Conservation (phyloP, 2,329 filamentous ascomycete genomes). For the Cladosporium cucumerinum region DNA sequence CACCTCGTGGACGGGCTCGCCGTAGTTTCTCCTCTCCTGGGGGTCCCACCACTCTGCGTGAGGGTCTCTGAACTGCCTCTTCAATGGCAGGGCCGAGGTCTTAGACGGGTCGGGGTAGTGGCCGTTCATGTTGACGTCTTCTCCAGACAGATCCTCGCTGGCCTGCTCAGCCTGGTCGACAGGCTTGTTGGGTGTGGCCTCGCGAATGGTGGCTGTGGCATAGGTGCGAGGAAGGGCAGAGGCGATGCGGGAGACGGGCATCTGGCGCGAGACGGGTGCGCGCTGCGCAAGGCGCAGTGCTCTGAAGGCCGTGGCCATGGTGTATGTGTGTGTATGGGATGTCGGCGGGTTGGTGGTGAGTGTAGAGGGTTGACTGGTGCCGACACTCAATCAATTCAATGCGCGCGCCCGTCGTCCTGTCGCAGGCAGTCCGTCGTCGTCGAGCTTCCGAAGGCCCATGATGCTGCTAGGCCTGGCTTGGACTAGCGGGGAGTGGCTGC, state of each 20-base stretch:
- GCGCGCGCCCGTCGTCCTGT: slow-evolving; percentile 11
- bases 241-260: slow-evolving; percentile 23
- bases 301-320: slow-evolving; percentile 29
- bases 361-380: neutral
- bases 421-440: slow-evolving; percentile 7
- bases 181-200: slow-evolving; percentile 27
- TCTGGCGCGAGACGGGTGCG: slow-evolving; percentile 28
- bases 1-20: slow-evolving; percentile 84
- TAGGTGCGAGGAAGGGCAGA: slow-evolving; percentile 26
- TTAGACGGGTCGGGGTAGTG: slow-evolving; percentile 73
- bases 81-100: slow-evolving; percentile 54
- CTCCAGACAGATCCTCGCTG: slow-evolving; percentile 26
- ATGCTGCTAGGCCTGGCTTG: neutral
- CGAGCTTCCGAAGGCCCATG: neutral
- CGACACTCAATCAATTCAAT: slow-evolving; percentile 9
- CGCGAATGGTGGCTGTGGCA: slow-evolving; percentile 21
- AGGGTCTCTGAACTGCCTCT: slow-evolving; percentile 89
- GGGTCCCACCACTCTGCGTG: slow-evolving; percentile 95
- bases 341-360: slow-evolving; percentile 4
- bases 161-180: slow-evolving; percentile 28
- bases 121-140: slow-evolving; percentile 56
- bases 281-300: slow-evolving; percentile 29
- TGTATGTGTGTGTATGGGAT: slow-evolving; percentile 15
- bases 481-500: neutral
- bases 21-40: slow-evolving; percentile 94